Conservation (phyloP, 2,329 filamentous ascomycete species). For the Camptophora hylomeconis region DNA sequence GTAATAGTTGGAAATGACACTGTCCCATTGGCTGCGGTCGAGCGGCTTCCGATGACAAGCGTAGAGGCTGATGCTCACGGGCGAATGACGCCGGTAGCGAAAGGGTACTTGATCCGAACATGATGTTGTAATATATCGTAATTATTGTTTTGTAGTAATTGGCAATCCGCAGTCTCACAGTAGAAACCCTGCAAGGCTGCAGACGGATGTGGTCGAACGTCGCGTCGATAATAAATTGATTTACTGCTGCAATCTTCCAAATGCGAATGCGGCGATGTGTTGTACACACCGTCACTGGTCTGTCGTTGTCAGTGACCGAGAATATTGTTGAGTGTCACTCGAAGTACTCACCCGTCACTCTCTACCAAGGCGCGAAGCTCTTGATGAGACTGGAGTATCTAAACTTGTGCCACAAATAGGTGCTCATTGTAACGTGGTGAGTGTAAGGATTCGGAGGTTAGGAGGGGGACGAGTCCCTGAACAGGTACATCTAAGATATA, state of each 20-base stretch:
- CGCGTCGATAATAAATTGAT: background rate
- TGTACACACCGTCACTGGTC: too few species aligned
- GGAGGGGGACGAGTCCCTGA: too few species aligned
- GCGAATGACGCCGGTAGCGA: slow-evolving; percentile 12
- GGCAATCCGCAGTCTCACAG: too few species aligned
- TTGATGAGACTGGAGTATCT: slow-evolving; percentile 18
- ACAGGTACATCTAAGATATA: too few species aligned
- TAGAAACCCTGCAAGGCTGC: too few species aligned
- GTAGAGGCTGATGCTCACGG: slow-evolving; percentile 15
- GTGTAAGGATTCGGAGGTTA: slow-evolving; percentile 2
- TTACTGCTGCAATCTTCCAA: too few species aligned
- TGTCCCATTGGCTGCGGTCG: slow-evolving; percentile 19
- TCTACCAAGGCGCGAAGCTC: slow-evolving; percentile 14
- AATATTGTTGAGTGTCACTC: background rate
- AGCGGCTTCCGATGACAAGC: slow-evolving; percentile 13
- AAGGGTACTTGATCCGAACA: slow-evolving; percentile 17
- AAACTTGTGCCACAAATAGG: slow-evolving; percentile 17
- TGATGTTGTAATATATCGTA: too few species aligned
- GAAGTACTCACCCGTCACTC: background rate
- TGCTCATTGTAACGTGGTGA: slow-evolving; percentile 16
- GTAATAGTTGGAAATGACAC: slow-evolving; percentile 20
- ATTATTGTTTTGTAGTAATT: too few species aligned
- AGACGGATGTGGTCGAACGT: background rate
- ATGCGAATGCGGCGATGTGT: too few species aligned
- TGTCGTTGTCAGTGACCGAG: background rate